Conservation (phyloP, 1,284 basidiomycete genomes). For the Inonotus obliquus region DNA sequence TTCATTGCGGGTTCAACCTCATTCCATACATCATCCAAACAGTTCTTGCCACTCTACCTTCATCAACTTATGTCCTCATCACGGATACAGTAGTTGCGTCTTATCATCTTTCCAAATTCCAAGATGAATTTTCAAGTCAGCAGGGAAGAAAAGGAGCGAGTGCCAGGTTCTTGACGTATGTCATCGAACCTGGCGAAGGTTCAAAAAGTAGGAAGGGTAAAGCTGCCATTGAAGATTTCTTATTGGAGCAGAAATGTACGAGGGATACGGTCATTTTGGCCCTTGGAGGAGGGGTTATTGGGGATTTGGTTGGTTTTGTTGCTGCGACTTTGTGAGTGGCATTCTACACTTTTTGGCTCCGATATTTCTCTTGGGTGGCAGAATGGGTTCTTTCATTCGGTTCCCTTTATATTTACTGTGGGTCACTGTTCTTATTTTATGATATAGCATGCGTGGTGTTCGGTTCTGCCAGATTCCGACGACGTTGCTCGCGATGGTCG, state of each 20-base stretch:
- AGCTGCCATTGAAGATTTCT: constrained; percentile 91
- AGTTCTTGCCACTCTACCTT: constrained; percentile 68
- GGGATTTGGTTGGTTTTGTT: constrained; percentile 94
- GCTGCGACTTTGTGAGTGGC: constrained; percentile 91
- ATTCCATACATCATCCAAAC: constrained; percentile 82
- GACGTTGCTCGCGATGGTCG: constrained; percentile 96
- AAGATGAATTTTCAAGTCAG: constrained; percentile 55
- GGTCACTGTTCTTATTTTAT: neutral
- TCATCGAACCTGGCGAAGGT: constrained; percentile 88
- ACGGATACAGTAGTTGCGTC: constrained; percentile 89
- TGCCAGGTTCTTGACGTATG: constrained; percentile 74
- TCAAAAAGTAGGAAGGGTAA: constrained; percentile 92
- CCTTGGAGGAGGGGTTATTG: constrained; percentile 95
- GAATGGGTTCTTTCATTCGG: constrained; percentile 3
- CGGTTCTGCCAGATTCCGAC: constrained; percentile 96
- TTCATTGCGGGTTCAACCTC: constrained; percentile 91
- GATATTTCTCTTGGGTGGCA: neutral
- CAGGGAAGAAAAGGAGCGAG: constrained; percentile 27
- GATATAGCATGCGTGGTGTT: constrained; percentile 78
- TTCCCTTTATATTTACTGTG: neutral
- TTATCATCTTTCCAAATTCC: constrained; percentile 69
- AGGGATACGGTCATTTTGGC: constrained; percentile 93
- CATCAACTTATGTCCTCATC: constrained; percentile 89
- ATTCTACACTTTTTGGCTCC: neutral
- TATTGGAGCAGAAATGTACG: constrained; percentile 86